These are phyloP conservation scores for Mollisiaceae sp. DNA, from an alignment of 2,329 filamentous ascomycete genomes.

Conservation along the genomic window DNA sequence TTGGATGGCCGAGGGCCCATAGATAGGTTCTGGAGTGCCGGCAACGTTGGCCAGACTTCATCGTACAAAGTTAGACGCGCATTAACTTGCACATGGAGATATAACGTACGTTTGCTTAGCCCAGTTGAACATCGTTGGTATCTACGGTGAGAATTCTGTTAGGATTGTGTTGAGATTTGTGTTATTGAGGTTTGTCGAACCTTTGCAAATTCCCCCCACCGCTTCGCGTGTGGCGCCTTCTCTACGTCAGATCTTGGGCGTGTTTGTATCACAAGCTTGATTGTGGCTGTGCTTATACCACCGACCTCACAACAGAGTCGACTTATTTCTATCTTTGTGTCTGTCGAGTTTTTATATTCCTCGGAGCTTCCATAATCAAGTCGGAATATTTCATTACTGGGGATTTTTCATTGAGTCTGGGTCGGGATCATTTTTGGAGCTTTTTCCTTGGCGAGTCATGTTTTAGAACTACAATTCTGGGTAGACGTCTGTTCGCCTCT, in stretches of 20 bases:
- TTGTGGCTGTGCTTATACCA: background rate
- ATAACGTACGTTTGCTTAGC: constrained; percentile 82
- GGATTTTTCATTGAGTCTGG: background rate
- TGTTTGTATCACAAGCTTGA: constrained; percentile 18
- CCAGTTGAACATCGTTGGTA: constrained; percentile 81
- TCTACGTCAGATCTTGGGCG: constrained; percentile 28
- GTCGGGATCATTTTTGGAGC: background rate
- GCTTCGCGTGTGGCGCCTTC: constrained; percentile 4
- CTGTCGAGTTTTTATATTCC: background rate
- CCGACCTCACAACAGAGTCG: background rate
- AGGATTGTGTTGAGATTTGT: constrained; percentile 1
- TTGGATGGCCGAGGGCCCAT: constrained; percentile 86
- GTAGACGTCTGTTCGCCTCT: constrained; percentile 27
- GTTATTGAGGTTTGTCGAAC: background rate
- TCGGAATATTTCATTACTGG: background rate
- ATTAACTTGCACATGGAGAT: constrained; percentile 20
- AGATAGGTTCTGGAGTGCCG: constrained; percentile 95
- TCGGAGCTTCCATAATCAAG: background rate
- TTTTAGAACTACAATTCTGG: constrained; percentile 20
- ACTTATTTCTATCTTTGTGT: background rate
- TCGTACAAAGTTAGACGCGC: constrained; percentile 25
- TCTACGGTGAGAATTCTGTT: constrained; percentile 20
- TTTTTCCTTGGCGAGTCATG: background rate
- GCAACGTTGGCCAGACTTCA: constrained; percentile 76
- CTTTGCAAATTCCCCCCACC: constrained; percentile 15